Evolutionary conservation across 2,329 filamentous ascomycete genomes (phyloP), one percentile per base, ranked within the genome.

Genomic region (Triangularia verruculosa): DNA sequence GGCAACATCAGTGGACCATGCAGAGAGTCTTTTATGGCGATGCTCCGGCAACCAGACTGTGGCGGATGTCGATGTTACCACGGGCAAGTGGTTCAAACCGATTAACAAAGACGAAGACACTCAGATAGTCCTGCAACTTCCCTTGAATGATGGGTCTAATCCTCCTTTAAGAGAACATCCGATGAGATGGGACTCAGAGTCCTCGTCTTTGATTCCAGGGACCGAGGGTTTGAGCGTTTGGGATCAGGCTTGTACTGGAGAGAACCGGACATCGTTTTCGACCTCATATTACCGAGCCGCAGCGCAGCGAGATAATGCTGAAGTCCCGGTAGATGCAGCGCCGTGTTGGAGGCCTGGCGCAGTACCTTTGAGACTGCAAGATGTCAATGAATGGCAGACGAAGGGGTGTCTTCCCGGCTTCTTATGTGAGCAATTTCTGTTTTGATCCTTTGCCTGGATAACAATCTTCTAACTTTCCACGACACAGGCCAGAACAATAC

Each of bases 11-110:
- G 24, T n/a, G 12, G 17, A 32, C 5, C 8, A 27, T 30, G 22
- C n/a, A 11, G 70, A 61, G 5, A 57, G 68, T 25, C 69, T 71
- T 11, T 71, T 72, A n/a, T 81, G 79, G 79, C 77, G 79, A 64
- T 81, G 79, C 65, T 76, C 80, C 28, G 78, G 79, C 12, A 78
- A 80, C 63, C 78, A 79, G 65, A 79, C 77, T 0, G 69, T 78
- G 52, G 73, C n/a, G 11, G 20, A 27, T 25, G 1, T 30, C 72
- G 1, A 72, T 78, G 1, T 79, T 79, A 76, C 68, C 20, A 73
- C 69, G 2, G 79, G 78, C 4, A 80, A 79, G 63, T 81, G 78
- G 79, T 81, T 78, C 64, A 70, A 74, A 12, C 57, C 57, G 4
- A 24, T 30, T 15, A 70, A 74, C 24, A 59, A 71, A 1, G 68